Percentiles rank a stretch among this genome's conserved stretches.
phyloP scores from a whole-genome alignment of 176 grass and related monocot genomes.

The Luzula sylvatica region DNA sequence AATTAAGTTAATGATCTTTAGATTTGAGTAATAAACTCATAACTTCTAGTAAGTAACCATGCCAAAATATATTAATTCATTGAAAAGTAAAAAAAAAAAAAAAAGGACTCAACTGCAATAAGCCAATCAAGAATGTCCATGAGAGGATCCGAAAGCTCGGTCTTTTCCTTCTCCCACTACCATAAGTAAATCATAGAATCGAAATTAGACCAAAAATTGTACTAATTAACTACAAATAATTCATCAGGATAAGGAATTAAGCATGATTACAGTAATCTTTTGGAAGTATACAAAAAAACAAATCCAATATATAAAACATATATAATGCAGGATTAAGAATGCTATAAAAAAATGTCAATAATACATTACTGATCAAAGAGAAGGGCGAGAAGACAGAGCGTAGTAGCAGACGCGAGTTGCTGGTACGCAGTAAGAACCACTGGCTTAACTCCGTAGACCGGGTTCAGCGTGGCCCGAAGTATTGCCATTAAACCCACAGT shows the following conservation, averaged over 20 bases:
- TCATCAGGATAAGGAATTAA: too few species aligned
- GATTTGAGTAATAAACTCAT: too few species aligned
- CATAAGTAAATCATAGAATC: background rate
- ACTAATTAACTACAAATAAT: too few species aligned
- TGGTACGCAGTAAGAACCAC: constrained; percentile 14
- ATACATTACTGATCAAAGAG: constrained; percentile 19
- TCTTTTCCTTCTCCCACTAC: constrained; percentile 8
- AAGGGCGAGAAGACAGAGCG: constrained; percentile 12
- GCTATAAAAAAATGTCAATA: too few species aligned
- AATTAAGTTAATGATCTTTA: too few species aligned
- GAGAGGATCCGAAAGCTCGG: constrained; percentile 8
- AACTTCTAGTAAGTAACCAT: too few species aligned
- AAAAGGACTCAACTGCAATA: constrained; percentile 21
- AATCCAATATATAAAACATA: too few species aligned
- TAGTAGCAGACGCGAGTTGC: constrained; percentile 17
- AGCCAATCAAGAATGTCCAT: constrained; percentile 17
- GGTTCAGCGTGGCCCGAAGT: constrained; percentile 10
- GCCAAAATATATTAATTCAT: too few species aligned
- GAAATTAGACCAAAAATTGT: background rate
- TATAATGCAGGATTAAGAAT: too few species aligned
- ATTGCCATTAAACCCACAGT: background rate
- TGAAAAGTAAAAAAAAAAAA: background rate
- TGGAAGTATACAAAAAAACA: too few species aligned
- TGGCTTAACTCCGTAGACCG: constrained; percentile 6
- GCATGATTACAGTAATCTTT: too few species aligned